Evolutionary conservation across 208 protist genomes (phyloP).

Genomic region (Trypanosoma avium): DNA sequence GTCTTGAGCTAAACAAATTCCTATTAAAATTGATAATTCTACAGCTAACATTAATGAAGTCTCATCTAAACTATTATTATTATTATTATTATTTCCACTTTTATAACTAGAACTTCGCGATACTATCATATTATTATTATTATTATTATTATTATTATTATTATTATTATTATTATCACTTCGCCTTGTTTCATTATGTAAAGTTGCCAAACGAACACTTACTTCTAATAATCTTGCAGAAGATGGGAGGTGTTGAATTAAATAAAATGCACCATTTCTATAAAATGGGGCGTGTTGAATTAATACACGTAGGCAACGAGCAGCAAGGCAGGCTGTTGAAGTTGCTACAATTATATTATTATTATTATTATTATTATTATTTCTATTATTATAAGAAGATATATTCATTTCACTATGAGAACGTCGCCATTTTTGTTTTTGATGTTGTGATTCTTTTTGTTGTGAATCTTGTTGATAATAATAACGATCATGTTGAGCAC

Average conservation of each 20-base stretch:
- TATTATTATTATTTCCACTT: no score
- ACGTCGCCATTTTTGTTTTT: not conserved
- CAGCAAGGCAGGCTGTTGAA: constrained; percentile 7
- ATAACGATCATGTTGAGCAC: not conserved
- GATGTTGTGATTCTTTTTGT: not conserved
- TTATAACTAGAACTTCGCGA: no score
- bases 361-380: not conserved
- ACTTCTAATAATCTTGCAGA: constrained; percentile 1
- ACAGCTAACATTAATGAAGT: constrained; percentile 8
- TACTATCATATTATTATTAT: no score
- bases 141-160: not conserved
- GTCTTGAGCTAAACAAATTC: constrained; percentile 17
- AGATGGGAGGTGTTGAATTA: constrained; percentile 22
- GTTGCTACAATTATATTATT: not conserved
- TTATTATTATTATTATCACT: not conserved
- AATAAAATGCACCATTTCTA: constrained; percentile 17
- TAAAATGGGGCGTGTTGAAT: constrained; percentile 21
- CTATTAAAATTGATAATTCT: constrained; percentile 14
- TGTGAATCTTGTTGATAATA: not conserved
- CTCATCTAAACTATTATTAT: constrained; percentile 8
- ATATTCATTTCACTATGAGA: not conserved
- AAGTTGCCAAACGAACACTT: constrained; percentile 8
- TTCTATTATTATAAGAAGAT: no score
- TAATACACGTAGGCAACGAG: constrained; percentile 20
- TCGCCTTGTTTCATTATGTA: not conserved